Percentiles rank a stretch among this genome's conserved stretches.
Conservation (phyloP, 495 filamentous ascomycete species). For the Parmelia sp. region DNA sequence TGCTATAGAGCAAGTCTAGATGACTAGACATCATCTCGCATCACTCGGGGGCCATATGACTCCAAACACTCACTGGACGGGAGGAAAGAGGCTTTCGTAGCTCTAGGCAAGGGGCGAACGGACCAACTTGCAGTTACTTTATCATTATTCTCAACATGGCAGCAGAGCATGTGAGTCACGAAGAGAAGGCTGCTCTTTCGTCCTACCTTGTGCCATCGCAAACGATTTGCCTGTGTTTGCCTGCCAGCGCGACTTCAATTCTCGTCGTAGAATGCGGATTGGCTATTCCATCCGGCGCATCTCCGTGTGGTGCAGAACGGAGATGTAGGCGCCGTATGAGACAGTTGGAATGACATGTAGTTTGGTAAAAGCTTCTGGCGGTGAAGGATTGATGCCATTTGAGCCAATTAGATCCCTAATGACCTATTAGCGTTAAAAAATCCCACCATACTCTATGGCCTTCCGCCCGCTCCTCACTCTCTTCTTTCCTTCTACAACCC, state of each 20-base stretch:
- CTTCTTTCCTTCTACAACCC: conserved; percentile 35
- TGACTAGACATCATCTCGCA: neutral
- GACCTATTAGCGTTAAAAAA: conserved; percentile 17
- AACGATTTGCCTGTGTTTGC: conserved; percentile 1
- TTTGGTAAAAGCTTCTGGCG: conserved; percentile 15
- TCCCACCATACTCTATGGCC: conserved; percentile 18
- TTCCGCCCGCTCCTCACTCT: conserved; percentile 27
- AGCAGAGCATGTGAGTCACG: conserved; percentile 19
- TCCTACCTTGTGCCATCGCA: neutral
- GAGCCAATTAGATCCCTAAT: conserved; percentile 10
- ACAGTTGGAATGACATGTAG: conserved; percentile 19
- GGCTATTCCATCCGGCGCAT: neutral
- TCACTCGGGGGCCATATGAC: neutral
- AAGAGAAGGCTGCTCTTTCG: neutral
- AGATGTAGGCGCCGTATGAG: conserved; percentile 11
- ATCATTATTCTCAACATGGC: conserved; percentile 4
- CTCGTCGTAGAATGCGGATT: neutral
- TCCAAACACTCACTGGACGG: too few species aligned
- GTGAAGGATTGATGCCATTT: conserved; percentile 13
- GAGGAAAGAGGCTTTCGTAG: too few species aligned
- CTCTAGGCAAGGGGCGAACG: conserved; percentile 8
- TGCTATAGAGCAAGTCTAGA: neutral
- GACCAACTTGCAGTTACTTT: neutral
- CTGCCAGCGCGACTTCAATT: neutral
- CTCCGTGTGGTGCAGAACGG: neutral